Evolutionary conservation across 257 asterid species (phyloP), one percentile per base, ranked within the genome.

Genomic region (Przewalskia tangutica): DNA sequence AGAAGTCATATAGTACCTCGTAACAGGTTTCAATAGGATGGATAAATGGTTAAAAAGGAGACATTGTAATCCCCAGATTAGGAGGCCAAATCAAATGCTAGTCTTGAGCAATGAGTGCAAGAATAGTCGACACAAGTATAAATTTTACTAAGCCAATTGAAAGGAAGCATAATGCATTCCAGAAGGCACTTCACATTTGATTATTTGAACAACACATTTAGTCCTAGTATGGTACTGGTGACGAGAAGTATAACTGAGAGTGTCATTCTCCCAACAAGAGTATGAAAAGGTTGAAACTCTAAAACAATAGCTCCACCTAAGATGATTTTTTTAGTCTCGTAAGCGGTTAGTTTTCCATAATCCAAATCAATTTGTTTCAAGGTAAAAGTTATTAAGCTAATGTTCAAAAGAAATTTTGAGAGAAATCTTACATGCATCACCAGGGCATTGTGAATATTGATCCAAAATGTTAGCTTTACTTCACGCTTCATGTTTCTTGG

Each of bases 401-500:
- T 27, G 54, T 79, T 54, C 54, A 83, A 83, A 76, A 54, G 80
- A 81, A 83, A 81, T 82, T 80, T 23, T 55, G 66, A 38, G 79
- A 65, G n/a, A 81, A 77, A 81, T 48, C 94, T 60, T 90, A 95
- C 98, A 83, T 93, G 98, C 98, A 95, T 95, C 84, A 88, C 91
- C 91, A 95, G 85, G 46, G 98, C 94, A 86, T 95, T 95, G 90
- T 95, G 98, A 84, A 92, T 92, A 84, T 93, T 92, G 68, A 93
- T 86, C 98, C 96, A 93, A 82, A 93, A 95, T 12, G 91, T 90
- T 75, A 94, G 97, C 92, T 93, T 94, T 87, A 92, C 96, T 82
- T 94, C 97, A 17, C 95, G 96, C 85, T 79, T 89, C 97, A 95
- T 92, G 89, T 86, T 93, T 84, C 81, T 86, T 63, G 89, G 94